A percentile compares a stretch with the other conserved stretches of the same genome.
Conservation (phyloP, 495 filamentous ascomycete genomes). For the Tuber brumale region DNA sequence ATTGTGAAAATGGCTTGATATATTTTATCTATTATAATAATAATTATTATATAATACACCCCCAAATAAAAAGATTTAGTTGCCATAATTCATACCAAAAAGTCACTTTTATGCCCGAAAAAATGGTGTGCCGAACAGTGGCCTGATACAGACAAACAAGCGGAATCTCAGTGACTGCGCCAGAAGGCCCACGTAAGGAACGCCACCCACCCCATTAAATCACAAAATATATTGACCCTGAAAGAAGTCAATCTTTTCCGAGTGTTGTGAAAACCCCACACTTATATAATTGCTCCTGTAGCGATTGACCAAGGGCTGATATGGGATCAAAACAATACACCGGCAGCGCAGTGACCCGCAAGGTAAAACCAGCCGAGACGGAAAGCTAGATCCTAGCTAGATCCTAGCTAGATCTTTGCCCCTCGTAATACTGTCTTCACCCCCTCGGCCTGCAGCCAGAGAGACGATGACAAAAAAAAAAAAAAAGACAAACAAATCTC, state of each 20-base stretch:
- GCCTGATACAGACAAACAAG: no score
- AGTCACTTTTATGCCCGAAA: no score
- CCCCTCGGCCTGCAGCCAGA: not conserved
- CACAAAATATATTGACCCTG: not conserved
- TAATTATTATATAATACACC: no score
- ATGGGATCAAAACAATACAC: not conserved
- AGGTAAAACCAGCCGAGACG: not conserved
- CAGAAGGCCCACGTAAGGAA: not conserved
- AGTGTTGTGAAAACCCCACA: not conserved
- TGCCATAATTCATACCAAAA: no score
- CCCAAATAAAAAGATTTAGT: no score
- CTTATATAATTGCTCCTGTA: not conserved
- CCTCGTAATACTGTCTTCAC: not conserved
- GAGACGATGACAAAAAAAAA: not conserved
- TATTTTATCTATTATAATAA: no score
- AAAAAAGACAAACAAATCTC: not conserved
- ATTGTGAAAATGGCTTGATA: no score
- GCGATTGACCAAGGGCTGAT: not conserved
- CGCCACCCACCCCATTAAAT: not conserved
- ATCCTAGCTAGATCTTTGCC: not conserved
- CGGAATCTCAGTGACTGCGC: no score
- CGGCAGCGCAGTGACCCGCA: not conserved
- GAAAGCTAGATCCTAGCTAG: not conserved
- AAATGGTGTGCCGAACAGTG: no score
- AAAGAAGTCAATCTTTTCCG: not conserved